phyloP scores from a whole-genome alignment of 2,329 filamentous ascomycete species.

The Alternaria arborescens region DNA sequence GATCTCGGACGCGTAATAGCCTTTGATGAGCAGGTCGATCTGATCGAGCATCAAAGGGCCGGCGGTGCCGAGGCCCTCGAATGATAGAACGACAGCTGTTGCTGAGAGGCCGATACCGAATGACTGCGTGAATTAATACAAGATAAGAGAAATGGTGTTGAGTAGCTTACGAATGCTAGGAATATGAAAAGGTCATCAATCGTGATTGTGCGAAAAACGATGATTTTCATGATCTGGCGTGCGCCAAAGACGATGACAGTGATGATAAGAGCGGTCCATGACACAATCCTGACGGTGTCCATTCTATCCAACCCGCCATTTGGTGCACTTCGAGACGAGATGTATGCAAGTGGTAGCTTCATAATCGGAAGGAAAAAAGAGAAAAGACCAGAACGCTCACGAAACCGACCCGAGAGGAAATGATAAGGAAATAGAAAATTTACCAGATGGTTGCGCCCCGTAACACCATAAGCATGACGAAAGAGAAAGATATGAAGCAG shows the following conservation, averaged over 20 bases:
- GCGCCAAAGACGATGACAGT: slow-evolving; percentile 36
- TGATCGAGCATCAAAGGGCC: slow-evolving; percentile 26
- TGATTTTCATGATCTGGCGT: slow-evolving; percentile 38
- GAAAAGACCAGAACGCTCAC: slow-evolving; percentile 5
- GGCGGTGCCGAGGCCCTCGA: slow-evolving; percentile 33
- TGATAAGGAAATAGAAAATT: slow-evolving; percentile 20
- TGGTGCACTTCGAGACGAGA: slow-evolving; percentile 11
- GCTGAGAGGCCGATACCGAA: slow-evolving; percentile 40
- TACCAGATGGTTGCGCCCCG: background rate
- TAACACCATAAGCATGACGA: slow-evolving; percentile 19
- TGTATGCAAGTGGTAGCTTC: slow-evolving; percentile 22
- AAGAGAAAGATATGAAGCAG: slow-evolving; percentile 5
- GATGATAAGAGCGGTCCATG: slow-evolving; percentile 37
- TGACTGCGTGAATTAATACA: slow-evolving; percentile 29
- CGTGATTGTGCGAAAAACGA: slow-evolving; percentile 32
- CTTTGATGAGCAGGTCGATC: slow-evolving; percentile 39
- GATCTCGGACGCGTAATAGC: slow-evolving; percentile 45
- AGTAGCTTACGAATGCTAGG: slow-evolving; percentile 37
- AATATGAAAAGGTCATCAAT: slow-evolving; percentile 45
- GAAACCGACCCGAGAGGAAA: slow-evolving; percentile 21
- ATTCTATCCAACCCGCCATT: slow-evolving; percentile 26
- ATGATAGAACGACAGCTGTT: slow-evolving; percentile 35
- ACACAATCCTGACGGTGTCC: slow-evolving; percentile 32
- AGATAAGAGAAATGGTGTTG: background rate
- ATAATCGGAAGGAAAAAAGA: slow-evolving; percentile 15